A percentile compares a stretch with the other conserved stretches of the same genome.
Evolutionary conservation across 2,329 filamentous ascomycete genomes (phyloP).

Genomic region (Mycosphaerelloides madeirae): DNA sequence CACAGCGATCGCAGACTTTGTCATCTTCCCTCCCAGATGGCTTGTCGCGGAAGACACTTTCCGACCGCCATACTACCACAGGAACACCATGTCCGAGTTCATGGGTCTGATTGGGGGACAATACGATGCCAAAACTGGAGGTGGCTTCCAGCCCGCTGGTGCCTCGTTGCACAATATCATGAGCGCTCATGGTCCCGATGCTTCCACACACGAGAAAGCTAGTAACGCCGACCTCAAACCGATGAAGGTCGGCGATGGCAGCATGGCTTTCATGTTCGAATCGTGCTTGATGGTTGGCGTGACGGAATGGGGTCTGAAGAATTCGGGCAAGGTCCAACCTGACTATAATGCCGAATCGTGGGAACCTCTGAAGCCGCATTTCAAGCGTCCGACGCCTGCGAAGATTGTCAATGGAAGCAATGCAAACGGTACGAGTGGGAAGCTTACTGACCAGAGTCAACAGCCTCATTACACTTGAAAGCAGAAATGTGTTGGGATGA

Average conservation of each 20-base stretch:
- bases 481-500: too few species aligned
- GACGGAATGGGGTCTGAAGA: conserved; percentile 66
- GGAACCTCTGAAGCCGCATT: conserved; percentile 51
- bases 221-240: conserved; percentile 53
- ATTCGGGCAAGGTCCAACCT: conserved; percentile 65
- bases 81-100: conserved; percentile 64
- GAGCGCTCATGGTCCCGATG: conserved; percentile 52
- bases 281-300: conserved; percentile 66
- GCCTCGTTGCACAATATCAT: conserved; percentile 49
- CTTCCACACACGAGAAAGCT: conserved; percentile 53
- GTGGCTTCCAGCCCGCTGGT: conserved; percentile 57
- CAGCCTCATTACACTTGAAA: conserved; percentile 17
- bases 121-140: conserved; percentile 56
- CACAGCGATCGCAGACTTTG: conserved; percentile 62
- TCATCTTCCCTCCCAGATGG: conserved; percentile 69
- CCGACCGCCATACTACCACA: conserved; percentile 68
- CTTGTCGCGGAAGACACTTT: conserved; percentile 66
- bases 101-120: conserved; percentile 56
- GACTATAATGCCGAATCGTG: conserved; percentile 79
- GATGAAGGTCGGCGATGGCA: conserved; percentile 55
- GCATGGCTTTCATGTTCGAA: conserved; percentile 67
- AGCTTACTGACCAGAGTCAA: conserved; percentile 11
- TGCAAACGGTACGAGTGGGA: conserved; percentile 7
- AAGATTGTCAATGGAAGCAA: conserved; percentile 7
- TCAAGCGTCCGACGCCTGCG: conserved; percentile 28